Conservation (phyloP, 352 stramenopile species). For the Globisporangium okanoganense region DNA sequence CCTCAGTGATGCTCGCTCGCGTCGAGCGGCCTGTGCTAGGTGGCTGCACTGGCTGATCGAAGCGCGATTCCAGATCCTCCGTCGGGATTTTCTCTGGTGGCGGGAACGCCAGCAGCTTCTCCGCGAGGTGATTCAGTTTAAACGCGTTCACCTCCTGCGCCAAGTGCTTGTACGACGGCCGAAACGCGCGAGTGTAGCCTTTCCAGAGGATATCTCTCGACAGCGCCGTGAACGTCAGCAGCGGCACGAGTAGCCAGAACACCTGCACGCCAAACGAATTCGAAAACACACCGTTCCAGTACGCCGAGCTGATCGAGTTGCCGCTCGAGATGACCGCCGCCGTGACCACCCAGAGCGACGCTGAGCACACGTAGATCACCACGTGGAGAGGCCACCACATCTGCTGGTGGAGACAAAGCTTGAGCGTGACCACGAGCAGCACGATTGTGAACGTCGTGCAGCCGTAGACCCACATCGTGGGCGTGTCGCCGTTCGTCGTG, state of each 20-base stretch:
- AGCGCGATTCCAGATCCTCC: slow-evolving; percentile 33
- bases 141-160: slow-evolving; percentile 81
- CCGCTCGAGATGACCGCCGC: slow-evolving; percentile 71
- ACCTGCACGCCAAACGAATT: slow-evolving; percentile 59
- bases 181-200: slow-evolving; percentile 77
- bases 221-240: slow-evolving; percentile 64
- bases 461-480: slow-evolving; percentile 93
- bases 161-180: slow-evolving; percentile 82
- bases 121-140: slow-evolving; percentile 48
- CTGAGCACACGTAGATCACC: slow-evolving; percentile 61
- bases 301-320: slow-evolving; percentile 66
- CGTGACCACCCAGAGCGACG: slow-evolving; percentile 67
- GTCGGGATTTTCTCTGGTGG: slow-evolving; percentile 65
- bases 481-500: slow-evolving; percentile 79
- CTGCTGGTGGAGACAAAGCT: slow-evolving; percentile 87
- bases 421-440: slow-evolving; percentile 94
- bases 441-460: slow-evolving; percentile 93
- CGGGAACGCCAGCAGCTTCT: slow-evolving; percentile 74
- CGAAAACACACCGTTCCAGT: slow-evolving; percentile 82
- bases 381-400: slow-evolving; percentile 83
- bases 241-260: slow-evolving; percentile 78
- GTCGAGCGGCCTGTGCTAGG: not conserved
- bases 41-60: not conserved
- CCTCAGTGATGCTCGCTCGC: slow-evolving; percentile 6
- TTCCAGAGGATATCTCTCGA: slow-evolving; percentile 83